Base-by-base conservation (phyloP, 163 green algal genomes). In the Coccomyxa subellipsoidea region DNA sequence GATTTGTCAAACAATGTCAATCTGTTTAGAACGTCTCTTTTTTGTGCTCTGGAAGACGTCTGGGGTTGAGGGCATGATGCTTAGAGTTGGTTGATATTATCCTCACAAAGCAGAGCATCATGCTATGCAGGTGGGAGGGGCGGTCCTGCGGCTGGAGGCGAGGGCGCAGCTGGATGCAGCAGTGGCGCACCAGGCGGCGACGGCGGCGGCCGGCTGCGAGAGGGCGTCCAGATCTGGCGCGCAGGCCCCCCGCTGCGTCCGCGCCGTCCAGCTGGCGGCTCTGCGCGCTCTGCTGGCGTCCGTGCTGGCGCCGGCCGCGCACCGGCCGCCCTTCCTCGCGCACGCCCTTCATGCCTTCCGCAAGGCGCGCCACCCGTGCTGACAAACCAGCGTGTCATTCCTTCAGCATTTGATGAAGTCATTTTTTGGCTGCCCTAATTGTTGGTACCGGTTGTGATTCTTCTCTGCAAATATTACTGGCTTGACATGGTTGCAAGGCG, bases 211-310 rank as follows among this genome's bases (percentile, higher is more conserved):
- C 31, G 76, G 53, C 39, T 2, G 32, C 76, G 18, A 81, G 40
- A 59, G 7, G 39, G 27, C 69, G 38, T 83, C 79, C 38, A 54
- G 54, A 47, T 78, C 79, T 21, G 72, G 76, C 77, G 83, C 80
- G 29, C 69, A 59, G 10, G 77, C 75, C 21, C 76, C 76, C 31
- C 21, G 36, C 18, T 69, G 37, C 2, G 39, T 34, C 0, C 35
- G 18, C 21, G 34, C 88, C 40, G 54, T 92, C 36, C 90, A 89
- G 77, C 71, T 86, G 32, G 81, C 88, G 32, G 86, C 90, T 2
- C 84, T 86, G 32, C 54, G 75, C 15, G 85, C 89, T 36, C 87
- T 94, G 76, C 83, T 94, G 38, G 84, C 88, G 0, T 91, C 85
- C 15, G 54, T 94, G 82, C 84, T 94, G 38, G 86, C 85, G 34